Percentiles rank a stretch among this genome's conserved stretches.
These are phyloP conservation scores for Euclidium syriacum DNA, from an alignment of 345 rosid species.

Conservation along the genomic window DNA sequence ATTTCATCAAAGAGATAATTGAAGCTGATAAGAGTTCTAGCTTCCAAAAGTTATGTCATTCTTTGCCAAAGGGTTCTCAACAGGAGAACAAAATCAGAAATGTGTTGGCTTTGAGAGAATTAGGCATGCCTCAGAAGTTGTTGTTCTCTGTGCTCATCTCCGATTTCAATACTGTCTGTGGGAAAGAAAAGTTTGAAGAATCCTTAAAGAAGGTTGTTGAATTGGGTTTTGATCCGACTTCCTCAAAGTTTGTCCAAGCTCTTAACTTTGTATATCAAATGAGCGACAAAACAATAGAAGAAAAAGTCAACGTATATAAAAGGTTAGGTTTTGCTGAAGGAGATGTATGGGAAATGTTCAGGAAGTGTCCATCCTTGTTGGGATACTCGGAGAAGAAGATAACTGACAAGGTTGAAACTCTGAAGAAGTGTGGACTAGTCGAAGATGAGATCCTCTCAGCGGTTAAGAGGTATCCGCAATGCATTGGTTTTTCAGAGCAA, in stretches of 20 bases:
- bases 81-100: background rate
- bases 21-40: background rate
- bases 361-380: constrained; percentile 9
- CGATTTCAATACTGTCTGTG: background rate
- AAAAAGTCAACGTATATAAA: background rate
- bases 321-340: constrained; percentile 31
- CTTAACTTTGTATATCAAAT: background rate
- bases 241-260: constrained; percentile 15
- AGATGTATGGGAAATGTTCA: constrained; percentile 20
- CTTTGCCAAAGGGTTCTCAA: background rate
- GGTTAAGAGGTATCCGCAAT: background rate
- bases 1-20: constrained; percentile 3
- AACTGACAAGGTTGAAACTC: background rate
- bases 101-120: constrained; percentile 2
- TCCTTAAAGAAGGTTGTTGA: constrained; percentile 3
- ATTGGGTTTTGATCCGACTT: constrained; percentile 21
- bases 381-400: constrained; percentile 21
- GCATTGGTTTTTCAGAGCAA: constrained; percentile 7
- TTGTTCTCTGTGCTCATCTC: background rate
- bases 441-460: background rate
- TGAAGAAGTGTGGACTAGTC: constrained; percentile 8
- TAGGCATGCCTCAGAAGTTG: constrained; percentile 8
- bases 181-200: background rate
- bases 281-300: constrained; percentile 3
- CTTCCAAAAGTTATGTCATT: background rate